A percentile compares a stretch with the other conserved stretches of the same genome.
Conservation (phyloP, 1,284 basidiomycete genomes). For the Boletellus sp. region DNA sequence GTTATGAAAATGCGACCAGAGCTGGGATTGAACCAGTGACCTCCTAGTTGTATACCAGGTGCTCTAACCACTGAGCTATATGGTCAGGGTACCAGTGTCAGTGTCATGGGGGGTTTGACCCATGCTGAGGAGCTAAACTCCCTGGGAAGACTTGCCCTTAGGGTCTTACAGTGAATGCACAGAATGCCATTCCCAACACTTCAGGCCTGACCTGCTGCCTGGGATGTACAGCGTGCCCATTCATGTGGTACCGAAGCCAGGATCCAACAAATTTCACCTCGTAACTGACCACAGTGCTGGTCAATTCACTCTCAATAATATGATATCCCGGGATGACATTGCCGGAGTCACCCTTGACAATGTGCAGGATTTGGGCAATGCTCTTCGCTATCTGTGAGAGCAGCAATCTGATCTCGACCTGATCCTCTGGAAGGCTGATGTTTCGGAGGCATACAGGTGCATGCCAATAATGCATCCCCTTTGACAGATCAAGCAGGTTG, state of each 20-base stretch:
- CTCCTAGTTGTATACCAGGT: too few species aligned
- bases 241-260: slow-evolving; percentile 39
- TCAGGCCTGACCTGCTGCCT: slow-evolving; percentile 33
- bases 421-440: slow-evolving; percentile 35
- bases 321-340: slow-evolving; percentile 27
- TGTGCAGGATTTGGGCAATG: slow-evolving; percentile 23
- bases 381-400: slow-evolving; percentile 8
- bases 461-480: slow-evolving; percentile 37
- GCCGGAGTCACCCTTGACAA: slow-evolving; percentile 27
- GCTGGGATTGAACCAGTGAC: too few species aligned
- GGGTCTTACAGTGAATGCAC: too few species aligned
- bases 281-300: slow-evolving; percentile 39
- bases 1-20: too few species aligned
- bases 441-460: slow-evolving; percentile 35
- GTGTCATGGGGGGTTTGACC: too few species aligned
- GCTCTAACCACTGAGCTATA: too few species aligned
- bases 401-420: slow-evolving; percentile 1
- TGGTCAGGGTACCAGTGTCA: too few species aligned
- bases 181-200: too few species aligned
- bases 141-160: too few species aligned
- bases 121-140: too few species aligned
- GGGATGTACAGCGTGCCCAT: slow-evolving; percentile 47
- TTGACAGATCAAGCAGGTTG: slow-evolving; percentile 49
- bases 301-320: slow-evolving; percentile 35
- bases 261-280: slow-evolving; percentile 35